Evolutionary conservation across 768 basidiomycete genomes (phyloP).

Genomic region (Plicaturopsis crispa): DNA sequence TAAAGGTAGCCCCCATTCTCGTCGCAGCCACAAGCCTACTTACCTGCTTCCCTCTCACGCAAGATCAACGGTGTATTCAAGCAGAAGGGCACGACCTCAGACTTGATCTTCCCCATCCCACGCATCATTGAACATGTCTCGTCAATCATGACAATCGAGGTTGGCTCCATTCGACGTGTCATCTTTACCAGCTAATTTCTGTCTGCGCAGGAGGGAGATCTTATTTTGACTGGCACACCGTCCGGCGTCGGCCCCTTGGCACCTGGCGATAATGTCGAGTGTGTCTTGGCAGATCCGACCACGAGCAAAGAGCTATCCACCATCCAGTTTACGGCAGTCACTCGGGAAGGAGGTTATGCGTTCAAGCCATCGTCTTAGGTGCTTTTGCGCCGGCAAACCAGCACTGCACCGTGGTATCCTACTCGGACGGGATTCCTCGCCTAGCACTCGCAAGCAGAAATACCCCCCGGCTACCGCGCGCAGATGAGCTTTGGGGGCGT

Average conservation of each 20-base stretch:
- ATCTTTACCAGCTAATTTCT: conserved; percentile 1
- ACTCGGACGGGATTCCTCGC: too few species aligned
- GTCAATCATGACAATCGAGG: conserved; percentile 96
- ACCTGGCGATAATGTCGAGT: conserved; percentile 75
- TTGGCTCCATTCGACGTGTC: conserved; percentile 18
- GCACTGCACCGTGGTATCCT: too few species aligned
- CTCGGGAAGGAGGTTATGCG: conserved; percentile 63
- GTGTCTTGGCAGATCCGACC: conserved; percentile 49
- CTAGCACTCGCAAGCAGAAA: too few species aligned
- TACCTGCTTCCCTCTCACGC: conserved; percentile 1
- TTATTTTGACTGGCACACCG: conserved; percentile 90
- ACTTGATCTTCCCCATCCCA: conserved; percentile 93
- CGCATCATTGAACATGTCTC: conserved; percentile 85
- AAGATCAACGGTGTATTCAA: conserved; percentile 83
- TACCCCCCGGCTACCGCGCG: too few species aligned
- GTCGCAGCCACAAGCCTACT: not conserved
- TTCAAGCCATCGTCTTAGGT: too few species aligned
- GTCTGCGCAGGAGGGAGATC: conserved; percentile 68
- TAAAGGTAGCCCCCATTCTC: conserved; percentile 44
- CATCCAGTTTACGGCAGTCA: conserved; percentile 58
- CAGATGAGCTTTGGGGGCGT: too few species aligned
- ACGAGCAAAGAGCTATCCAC: conserved; percentile 48
- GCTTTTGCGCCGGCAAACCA: too few species aligned
- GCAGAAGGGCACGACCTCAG: conserved; percentile 77
- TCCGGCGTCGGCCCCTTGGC: conserved; percentile 77